These are phyloP conservation scores for Euryodendron excelsum DNA, from an alignment of 148 eudicot genomes.

Conservation along the genomic window DNA sequence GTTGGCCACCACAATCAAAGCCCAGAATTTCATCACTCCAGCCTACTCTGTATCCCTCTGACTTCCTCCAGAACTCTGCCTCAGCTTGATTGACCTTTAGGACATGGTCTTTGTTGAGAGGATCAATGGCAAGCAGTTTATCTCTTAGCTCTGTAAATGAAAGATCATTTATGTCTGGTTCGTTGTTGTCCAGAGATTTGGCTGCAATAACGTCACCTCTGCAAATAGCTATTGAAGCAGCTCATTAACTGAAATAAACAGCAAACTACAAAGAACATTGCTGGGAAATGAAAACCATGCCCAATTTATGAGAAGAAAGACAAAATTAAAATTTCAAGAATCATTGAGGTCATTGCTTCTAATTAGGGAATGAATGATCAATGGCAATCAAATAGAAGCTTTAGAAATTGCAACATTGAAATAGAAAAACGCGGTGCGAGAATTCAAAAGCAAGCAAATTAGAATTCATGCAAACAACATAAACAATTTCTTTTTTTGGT, in stretches of 20 bases:
- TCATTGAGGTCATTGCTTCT: neutral
- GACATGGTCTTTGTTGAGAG: slow-evolving; percentile 73
- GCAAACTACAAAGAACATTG: neutral
- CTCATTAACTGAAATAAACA: slow-evolving; percentile 12
- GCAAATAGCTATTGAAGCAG: slow-evolving; percentile 30
- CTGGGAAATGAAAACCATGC: neutral
- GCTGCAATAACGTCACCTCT: slow-evolving; percentile 37
- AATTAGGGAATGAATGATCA: neutral
- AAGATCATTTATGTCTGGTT: slow-evolving; percentile 57
- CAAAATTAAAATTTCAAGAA: neutral
- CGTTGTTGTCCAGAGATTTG: slow-evolving; percentile 40
- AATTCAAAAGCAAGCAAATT: neutral
- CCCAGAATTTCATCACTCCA: slow-evolving; percentile 98
- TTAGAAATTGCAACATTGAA: neutral
- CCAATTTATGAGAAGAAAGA: neutral
- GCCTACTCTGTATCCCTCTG: slow-evolving; percentile 94
- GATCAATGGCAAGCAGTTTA: slow-evolving; percentile 80
- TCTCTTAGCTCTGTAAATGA: slow-evolving; percentile 91
- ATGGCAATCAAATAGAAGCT: neutral
- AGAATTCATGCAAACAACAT: neutral
- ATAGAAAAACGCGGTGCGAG: neutral
- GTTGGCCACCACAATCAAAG: slow-evolving; percentile 98
- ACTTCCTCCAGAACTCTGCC: slow-evolving; percentile 89
- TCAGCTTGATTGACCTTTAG: slow-evolving; percentile 82
- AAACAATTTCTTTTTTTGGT: neutral